Conservation (phyloP, 768 basidiomycete genomes). For the Rhodotorula babjevae region DNA sequence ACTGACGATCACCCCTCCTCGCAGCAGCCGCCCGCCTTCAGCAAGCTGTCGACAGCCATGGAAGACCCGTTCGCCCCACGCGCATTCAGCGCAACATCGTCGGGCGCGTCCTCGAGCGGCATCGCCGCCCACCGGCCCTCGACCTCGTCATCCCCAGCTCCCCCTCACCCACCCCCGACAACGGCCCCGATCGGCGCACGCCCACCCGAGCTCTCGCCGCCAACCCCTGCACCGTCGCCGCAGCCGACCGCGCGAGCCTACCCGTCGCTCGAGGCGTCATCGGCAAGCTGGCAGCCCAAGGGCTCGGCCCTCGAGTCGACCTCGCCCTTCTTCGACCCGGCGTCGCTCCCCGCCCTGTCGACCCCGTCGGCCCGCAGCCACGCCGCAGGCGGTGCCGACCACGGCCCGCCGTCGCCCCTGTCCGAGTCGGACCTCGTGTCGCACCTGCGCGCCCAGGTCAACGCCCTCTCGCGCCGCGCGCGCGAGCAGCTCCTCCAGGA, state of each 20-base stretch:
- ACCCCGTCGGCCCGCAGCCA: not conserved
- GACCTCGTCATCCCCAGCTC: not conserved
- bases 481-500: constrained; percentile 16
- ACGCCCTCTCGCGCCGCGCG: not conserved
- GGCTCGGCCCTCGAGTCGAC: not conserved
- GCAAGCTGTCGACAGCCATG: too few relatives aligned
- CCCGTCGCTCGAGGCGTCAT: not conserved
- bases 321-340: constrained; percentile 15
- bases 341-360: not conserved
- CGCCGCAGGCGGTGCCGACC: not conserved
- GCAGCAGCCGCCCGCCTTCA: too few relatives aligned
- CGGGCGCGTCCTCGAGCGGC: too few relatives aligned
- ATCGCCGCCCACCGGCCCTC: not conserved
- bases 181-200: not conserved
- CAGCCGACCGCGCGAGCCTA: not conserved
- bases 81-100: not conserved
- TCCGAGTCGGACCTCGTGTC: constrained; percentile 7
- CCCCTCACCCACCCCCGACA: too few relatives aligned
- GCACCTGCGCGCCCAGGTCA: constrained; percentile 18
- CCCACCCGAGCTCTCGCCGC: constrained; percentile 16
- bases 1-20: too few relatives aligned
- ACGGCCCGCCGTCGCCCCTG: not conserved
- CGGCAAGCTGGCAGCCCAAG: not conserved
- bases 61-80: too few relatives aligned
- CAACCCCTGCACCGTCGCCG: constrained; percentile 17